Conservation (phyloP, 2,329 filamentous ascomycete genomes). For the Lojkania enalia region DNA sequence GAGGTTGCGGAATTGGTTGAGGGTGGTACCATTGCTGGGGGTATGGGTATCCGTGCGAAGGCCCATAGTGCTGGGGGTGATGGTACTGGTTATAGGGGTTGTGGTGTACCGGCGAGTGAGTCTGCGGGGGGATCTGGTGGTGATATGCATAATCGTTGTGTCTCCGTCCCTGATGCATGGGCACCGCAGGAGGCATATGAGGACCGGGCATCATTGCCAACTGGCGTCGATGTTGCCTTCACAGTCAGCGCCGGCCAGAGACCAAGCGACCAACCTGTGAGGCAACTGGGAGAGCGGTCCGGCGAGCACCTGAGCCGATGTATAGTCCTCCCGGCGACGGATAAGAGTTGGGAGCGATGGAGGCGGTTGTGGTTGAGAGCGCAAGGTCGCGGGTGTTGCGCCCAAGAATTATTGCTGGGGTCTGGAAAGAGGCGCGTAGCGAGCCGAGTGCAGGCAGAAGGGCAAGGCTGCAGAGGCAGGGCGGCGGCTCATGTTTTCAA, state of each 20-base stretch:
- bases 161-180: conserved; percentile 46
- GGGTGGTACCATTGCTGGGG: conserved; percentile 47
- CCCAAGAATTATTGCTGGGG: conserved; percentile 32
- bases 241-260: conserved; percentile 44
- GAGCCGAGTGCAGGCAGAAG: conserved; percentile 23
- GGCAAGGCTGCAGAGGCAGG: conserved; percentile 15
- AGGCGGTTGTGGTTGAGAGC: neutral
- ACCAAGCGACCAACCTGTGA: conserved; percentile 45
- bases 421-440: conserved; percentile 34
- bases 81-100: conserved; percentile 45
- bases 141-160: conserved; percentile 45
- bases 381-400: conserved; percentile 6
- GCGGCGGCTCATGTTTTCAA: conserved; percentile 40
- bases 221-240: conserved; percentile 49
- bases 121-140: conserved; percentile 36
- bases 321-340: conserved; percentile 8
- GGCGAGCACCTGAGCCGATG: conserved; percentile 5
- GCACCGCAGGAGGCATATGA: conserved; percentile 44
- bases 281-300: conserved; percentile 32
- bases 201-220: conserved; percentile 78
- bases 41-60: conserved; percentile 44
- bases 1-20: conserved; percentile 46
- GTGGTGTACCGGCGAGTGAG: conserved; percentile 44
- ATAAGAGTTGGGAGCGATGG: conserved; percentile 11
- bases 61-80: conserved; percentile 41